These are phyloP conservation scores for Cladorrhinum samala DNA, from an alignment of 495 filamentous ascomycete species.

Conservation along the genomic window DNA sequence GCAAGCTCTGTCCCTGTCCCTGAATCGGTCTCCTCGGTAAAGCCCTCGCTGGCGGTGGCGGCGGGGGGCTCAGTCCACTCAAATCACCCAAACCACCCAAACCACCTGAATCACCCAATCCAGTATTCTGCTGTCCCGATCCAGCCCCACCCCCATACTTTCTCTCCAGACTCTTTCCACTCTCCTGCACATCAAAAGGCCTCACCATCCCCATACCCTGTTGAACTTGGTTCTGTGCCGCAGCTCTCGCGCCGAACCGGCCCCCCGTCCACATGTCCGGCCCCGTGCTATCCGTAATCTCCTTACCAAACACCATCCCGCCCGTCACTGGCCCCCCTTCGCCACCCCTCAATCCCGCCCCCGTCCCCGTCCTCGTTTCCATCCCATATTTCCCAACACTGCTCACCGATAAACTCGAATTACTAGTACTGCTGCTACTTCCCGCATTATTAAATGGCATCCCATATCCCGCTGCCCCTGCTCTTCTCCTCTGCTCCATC, in stretches of 20 bases:
- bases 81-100: neutral
- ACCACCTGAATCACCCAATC: neutral
- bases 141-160: neutral
- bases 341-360: too few relatives aligned
- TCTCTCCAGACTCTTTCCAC: neutral
- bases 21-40: neutral
- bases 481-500: neutral
- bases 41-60: neutral
- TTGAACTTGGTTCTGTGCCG: neutral
- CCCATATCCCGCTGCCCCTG: too few relatives aligned
- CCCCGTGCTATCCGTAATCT: neutral
- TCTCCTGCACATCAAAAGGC: neutral
- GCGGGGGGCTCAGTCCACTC: neutral
- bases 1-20: neutral
- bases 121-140: neutral
- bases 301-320: neutral
- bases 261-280: neutral
- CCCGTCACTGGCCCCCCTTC: neutral
- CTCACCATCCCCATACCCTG: neutral
- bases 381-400: too few relatives aligned
- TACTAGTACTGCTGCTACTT: too few relatives aligned
- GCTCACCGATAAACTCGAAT: too few relatives aligned
- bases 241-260: neutral
- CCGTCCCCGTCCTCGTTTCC: neutral
- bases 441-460: too few relatives aligned